phyloP scores from a whole-genome alignment of 495 filamentous ascomycete species.

The Aspergillus nidulans region DNA sequence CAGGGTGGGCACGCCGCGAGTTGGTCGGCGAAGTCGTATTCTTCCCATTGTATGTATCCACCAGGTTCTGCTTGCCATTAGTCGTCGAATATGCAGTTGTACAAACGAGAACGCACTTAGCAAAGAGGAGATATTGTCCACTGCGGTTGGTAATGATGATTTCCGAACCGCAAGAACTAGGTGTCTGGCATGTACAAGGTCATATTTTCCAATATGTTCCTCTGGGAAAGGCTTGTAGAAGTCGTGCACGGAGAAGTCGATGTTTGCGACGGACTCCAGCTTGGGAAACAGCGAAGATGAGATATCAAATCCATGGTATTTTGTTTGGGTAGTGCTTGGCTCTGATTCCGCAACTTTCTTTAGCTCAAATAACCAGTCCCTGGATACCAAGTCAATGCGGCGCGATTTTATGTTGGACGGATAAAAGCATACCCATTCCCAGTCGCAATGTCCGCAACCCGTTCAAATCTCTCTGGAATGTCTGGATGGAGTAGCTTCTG shows the following conservation, averaged over 20 bases:
- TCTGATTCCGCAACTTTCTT: neutral
- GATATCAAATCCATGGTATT: conserved; percentile 11
- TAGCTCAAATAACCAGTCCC: conserved; percentile 7
- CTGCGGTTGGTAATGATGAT: neutral
- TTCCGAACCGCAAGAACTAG: neutral
- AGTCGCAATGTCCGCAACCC: conserved; percentile 9
- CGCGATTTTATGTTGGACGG: neutral
- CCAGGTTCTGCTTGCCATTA: conserved; percentile 6
- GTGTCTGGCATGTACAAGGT: conserved; percentile 5
- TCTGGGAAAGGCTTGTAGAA: conserved; percentile 6
- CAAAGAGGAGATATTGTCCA: conserved; percentile 2
- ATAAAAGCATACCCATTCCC: conserved; percentile 4
- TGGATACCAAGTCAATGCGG: neutral
- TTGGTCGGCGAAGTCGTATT: conserved; percentile 11
- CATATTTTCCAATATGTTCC: conserved; percentile 9
- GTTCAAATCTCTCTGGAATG: neutral
- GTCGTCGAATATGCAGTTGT: too few relatives aligned
- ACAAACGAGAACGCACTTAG: conserved; percentile 3
- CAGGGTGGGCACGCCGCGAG: neutral
- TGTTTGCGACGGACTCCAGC: neutral
- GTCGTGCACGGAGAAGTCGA: conserved; percentile 8
- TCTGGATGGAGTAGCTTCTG: neutral
- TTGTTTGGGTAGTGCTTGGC: neutral
- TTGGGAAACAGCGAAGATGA: conserved; percentile 2
- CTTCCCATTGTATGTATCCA: conserved; percentile 11